Conservation (phyloP, 208 protist species). For the Herpetomonas tarakana region DNA sequence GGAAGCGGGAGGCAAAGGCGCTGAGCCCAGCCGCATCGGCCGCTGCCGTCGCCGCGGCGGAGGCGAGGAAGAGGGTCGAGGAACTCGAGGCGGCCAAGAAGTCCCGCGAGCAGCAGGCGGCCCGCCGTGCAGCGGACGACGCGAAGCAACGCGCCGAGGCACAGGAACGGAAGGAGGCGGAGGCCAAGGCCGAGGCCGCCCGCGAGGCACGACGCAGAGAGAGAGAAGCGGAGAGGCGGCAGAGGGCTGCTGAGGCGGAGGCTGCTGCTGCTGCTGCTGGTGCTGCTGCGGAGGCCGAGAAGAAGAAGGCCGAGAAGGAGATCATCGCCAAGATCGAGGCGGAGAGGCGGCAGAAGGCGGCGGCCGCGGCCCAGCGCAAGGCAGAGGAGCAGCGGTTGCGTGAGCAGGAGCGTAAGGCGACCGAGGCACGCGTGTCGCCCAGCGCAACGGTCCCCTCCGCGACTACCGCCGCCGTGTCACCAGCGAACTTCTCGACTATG, state of each 20-base stretch:
- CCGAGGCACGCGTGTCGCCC: neutral
- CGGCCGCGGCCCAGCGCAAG: neutral
- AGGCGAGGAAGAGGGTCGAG: neutral
- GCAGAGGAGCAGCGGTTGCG: neutral
- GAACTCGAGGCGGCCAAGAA: neutral
- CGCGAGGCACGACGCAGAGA: conserved; percentile 2
- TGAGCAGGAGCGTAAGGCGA: neutral
- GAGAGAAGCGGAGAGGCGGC: neutral
- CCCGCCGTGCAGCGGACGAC: neutral
- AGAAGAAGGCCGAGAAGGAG: neutral
- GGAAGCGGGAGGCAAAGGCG: neutral
- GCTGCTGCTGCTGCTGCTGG: too few species aligned
- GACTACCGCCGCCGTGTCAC: neutral
- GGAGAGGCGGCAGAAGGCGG: neutral
- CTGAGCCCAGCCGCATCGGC: neutral
- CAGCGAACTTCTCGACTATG: neutral
- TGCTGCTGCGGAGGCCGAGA: neutral
- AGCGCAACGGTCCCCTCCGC: neutral
- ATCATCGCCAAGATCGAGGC: neutral
- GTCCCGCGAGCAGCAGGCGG: neutral
- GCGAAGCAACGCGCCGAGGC: neutral
- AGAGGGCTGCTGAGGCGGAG: too few species aligned
- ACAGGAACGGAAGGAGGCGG: neutral
- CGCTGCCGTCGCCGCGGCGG: neutral
- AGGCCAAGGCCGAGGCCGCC: neutral